Conservation (phyloP, 495 filamentous ascomycete genomes). For the Emericellopsis terricola region DNA sequence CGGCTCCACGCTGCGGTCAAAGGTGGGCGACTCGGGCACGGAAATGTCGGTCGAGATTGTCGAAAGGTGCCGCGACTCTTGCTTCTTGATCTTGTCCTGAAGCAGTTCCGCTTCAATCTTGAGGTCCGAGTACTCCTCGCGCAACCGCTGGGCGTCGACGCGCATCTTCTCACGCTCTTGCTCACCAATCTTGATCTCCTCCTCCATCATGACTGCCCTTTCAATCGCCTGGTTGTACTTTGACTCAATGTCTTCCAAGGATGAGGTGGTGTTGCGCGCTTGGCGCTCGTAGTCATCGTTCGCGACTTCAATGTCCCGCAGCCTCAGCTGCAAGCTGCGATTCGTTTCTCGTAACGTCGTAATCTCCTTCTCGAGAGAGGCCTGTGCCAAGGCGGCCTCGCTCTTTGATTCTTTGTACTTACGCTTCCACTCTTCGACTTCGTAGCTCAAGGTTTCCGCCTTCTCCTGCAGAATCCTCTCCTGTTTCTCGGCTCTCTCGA, state of each 20-base stretch:
- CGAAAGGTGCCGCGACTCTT: constrained; percentile 31
- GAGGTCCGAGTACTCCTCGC: constrained; percentile 80
- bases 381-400: constrained; percentile 70
- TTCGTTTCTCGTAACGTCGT: constrained; percentile 74
- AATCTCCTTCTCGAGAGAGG: constrained; percentile 84
- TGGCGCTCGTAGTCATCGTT: constrained; percentile 98
- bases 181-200: constrained; percentile 79
- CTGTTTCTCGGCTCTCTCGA: constrained; percentile 86
- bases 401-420: constrained; percentile 93
- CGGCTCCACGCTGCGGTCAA: constrained; percentile 23
- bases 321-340: constrained; percentile 57
- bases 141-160: constrained; percentile 73
- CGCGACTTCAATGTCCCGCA: constrained; percentile 90
- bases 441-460: constrained; percentile 63
- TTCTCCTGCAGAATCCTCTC: constrained; percentile 75
- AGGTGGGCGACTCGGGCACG: constrained; percentile 33
- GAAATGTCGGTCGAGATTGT: constrained; percentile 31
- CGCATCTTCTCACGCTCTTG: constrained; percentile 74
- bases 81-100: constrained; percentile 71
- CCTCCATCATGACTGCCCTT: constrained; percentile 78
- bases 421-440: constrained; percentile 97
- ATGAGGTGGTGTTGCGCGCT: constrained; percentile 82
- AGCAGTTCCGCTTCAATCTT: constrained; percentile 90
- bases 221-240: constrained; percentile 94
- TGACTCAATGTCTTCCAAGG: constrained; percentile 88